Base-by-base conservation (phyloP, 2,329 filamentous ascomycete species). In the Endocalyx cinctus region DNA sequence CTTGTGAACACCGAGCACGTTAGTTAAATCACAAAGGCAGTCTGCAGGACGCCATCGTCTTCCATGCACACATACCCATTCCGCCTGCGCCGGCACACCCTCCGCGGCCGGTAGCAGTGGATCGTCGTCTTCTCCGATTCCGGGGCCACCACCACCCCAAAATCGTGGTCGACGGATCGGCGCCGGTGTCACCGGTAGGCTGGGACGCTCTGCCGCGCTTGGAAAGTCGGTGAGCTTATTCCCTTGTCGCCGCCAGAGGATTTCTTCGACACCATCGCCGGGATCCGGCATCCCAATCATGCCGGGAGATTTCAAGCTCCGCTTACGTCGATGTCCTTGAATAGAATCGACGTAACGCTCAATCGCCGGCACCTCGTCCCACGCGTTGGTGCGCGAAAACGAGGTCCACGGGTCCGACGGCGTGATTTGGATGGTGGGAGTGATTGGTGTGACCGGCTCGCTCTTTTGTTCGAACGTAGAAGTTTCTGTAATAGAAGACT, bases 311-410 rank as follows among this genome's bases (percentile, higher is more conserved):
- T 58, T 56, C 29, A 52, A 47, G 40, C 55, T 60, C 27, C 44
- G 51, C 25, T 52, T 47, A 28, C 66, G 63, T 31, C 61, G 64
- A 52, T 77, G 72, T 56, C 81, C 79, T 48, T 84, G 79, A 35
- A 94, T 67, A 33, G 77, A 73, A 43, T 86, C 84, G 34, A 97
- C 85, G 55, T 96, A 98, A 43, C 77, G 76, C 51, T 87, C 81
- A 49, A 98, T 98, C 45, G 87, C 84, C 10, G 86, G 85, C 33
- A 94, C 76, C 33, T 87, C 85, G 51, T 98, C 92, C 92, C 92
- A 98, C 12, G 87, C 89, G 59, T 97, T 98, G 31, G 70, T 77
- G 29, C 79, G 74, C n/a, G 77, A 69, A 57, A 84, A 95, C 29
- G 72, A 72, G 42, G 78, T 74, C 85, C 86, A 94, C 14, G 79